Base-by-base conservation (phyloP, 306 rosid genomes). In the Vigna unguiculata region DNA sequence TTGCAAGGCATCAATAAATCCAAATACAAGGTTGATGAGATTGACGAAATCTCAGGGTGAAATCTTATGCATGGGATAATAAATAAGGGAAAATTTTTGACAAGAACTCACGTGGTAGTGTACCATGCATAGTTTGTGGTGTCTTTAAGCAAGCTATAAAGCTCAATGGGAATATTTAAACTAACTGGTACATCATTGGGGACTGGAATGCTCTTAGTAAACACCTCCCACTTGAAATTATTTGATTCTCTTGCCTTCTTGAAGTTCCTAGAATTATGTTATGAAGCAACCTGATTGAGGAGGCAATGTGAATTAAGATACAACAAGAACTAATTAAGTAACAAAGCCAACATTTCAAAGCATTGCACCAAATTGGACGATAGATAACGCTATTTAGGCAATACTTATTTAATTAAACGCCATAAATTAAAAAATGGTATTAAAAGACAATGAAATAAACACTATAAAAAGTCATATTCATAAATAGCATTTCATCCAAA, bases 71-170 rank as follows among this genome's bases (percentile, higher is more conserved):
- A 13, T 2, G 25, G 4, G 13, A n/a, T 16, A n/a, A n/a, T n/a
- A n/a, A 41, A 22, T 6, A 12, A 8, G 1, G 45, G 2, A 54
- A 25, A 36, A 6, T 6, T 22, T 8, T 8, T 17, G 25, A 19
- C 5, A 5, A 8, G 17, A 10, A 22, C 86, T 87, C 72, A 94
- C 98, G 85, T 88, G 7, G 97, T 90, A 80, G 89, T 87, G 83
- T 80, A 95, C 99, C 99, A 95, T 53, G 71, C 97, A 76, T 95
- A 95, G 68, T 95, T 96, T 9, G 90, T 67, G 41, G 78, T 73
- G 79, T 95, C 98, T 70, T 81, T 92, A 46, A 90, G 96, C 85
- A 95, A 24, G 79, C 4, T 2, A 49, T 85, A 95, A 78, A 95
- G 93, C 77, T 95, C 99, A 11, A 7, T 2, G 41, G 96, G 96